Percentiles rank a stretch among this genome's conserved stretches.
Conservation (phyloP, 2,329 filamentous ascomycete species). For the Fusarium nygamai region DNA sequence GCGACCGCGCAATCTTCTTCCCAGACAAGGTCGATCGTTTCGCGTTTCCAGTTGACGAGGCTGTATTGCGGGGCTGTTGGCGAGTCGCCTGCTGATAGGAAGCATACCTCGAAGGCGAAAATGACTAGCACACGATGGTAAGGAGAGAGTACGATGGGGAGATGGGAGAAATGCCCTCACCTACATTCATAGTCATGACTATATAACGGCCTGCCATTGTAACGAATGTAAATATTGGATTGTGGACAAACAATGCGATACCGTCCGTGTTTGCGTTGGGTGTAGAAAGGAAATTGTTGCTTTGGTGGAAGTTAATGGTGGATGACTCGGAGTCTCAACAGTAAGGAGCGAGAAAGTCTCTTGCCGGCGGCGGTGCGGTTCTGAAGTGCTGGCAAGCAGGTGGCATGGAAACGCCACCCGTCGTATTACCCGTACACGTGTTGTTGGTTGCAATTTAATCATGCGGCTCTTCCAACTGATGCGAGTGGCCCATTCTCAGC, state of each 20-base stretch:
- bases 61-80: not conserved
- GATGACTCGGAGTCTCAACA: not conserved
- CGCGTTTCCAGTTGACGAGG: slow-evolving; percentile 34
- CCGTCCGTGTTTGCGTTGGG: not conserved
- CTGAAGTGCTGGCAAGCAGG: no score
- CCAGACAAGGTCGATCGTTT: slow-evolving; percentile 25
- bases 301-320: not conserved
- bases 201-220: not conserved
- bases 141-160: not conserved
- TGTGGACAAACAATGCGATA: no score
- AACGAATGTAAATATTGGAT: not conserved
- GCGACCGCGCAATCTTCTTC: slow-evolving; percentile 12
- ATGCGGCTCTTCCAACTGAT: not conserved
- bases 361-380: not conserved
- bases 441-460: not conserved
- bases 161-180: not conserved
- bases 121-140: not conserved
- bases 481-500: no score
- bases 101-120: slow-evolving; percentile 29
- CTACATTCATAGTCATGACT: slow-evolving; percentile 12
- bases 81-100: slow-evolving; percentile 26
- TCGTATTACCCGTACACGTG: no score
- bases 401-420: no score
- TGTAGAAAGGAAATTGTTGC: not conserved
- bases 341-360: not conserved